A percentile compares a stretch with the other conserved stretches of the same genome.
Evolutionary conservation across 495 filamentous ascomycete genomes (phyloP).

Genomic region (Bathelium albidoporum): DNA sequence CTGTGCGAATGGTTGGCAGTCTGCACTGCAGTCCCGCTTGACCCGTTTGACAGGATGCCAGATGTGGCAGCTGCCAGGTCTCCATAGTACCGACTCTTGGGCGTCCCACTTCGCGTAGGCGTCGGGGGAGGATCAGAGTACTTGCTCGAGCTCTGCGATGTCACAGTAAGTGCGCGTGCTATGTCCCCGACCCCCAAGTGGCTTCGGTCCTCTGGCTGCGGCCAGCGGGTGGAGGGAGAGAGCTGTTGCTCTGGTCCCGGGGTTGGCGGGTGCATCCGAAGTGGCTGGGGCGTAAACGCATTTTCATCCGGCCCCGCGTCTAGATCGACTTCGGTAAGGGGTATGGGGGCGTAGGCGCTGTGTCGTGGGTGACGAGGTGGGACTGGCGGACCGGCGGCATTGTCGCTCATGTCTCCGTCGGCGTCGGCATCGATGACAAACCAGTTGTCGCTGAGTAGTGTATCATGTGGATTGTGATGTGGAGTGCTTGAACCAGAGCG

Average conservation of each 20-base stretch:
- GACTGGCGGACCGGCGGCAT: neutral
- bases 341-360: conserved; percentile 1
- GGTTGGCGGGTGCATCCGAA: conserved; percentile 23
- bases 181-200: conserved; percentile 9
- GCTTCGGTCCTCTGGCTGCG: neutral
- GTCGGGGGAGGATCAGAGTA: conserved; percentile 8
- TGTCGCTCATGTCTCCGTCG: conserved; percentile 3
- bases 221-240: neutral
- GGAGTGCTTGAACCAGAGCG: neutral
- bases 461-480: conserved; percentile 10
- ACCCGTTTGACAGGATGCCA: conserved; percentile 15
- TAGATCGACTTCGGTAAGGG: neutral
- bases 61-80: conserved; percentile 30
- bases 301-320: neutral
- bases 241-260: conserved; percentile 5
- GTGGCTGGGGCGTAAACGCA: conserved; percentile 9
- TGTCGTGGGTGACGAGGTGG: neutral
- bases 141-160: conserved; percentile 1
- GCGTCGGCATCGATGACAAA: conserved; percentile 16
- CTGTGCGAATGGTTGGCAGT: neutral
- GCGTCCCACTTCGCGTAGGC: conserved; percentile 15
- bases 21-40: neutral
- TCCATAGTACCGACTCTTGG: conserved; percentile 33
- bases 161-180: conserved; percentile 10
- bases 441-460: conserved; percentile 22